Conservation (phyloP, 1,139 yeast genomes). For the Geotrichum histeridarum region DNA sequence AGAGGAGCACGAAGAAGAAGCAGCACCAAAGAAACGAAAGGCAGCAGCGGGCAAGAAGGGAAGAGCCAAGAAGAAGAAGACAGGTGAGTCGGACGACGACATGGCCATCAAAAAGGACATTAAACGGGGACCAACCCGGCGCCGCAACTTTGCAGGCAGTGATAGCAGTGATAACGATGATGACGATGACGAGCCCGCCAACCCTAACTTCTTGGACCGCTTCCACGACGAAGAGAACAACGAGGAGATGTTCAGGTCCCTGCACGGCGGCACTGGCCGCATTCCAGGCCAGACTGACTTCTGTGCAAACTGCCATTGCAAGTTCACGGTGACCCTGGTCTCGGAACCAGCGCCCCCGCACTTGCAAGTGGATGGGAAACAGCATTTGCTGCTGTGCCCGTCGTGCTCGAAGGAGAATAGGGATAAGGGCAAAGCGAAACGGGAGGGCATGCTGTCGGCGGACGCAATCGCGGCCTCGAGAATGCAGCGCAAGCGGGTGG, state of each 20-base stretch:
- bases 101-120: neutral
- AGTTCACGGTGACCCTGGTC: conserved; percentile 20
- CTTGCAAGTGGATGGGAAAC: conserved; percentile 3
- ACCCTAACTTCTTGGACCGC: neutral
- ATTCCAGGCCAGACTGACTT: conserved; percentile 30
- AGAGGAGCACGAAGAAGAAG: neutral
- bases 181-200: conserved; percentile 16
- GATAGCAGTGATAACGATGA: conserved; percentile 19
- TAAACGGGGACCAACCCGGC: neutral
- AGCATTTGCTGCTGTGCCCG: conserved; percentile 47
- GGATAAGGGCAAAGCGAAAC: conserved; percentile 40
- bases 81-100: neutral
- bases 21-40: neutral
- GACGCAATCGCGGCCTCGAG: conserved; percentile 57
- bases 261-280: conserved; percentile 21
- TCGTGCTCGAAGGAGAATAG: conserved; percentile 50
- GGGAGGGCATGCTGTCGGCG: conserved; percentile 29
- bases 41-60: neutral
- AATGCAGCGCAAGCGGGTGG: conserved; percentile 68
- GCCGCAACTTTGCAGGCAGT: conserved; percentile 7
- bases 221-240: conserved; percentile 26
- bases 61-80: neutral
- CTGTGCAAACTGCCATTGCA: conserved; percentile 28
- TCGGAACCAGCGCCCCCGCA: conserved; percentile 19
- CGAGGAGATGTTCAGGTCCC: conserved; percentile 20